Evolutionary conservation across 176 grass and related monocot species (phyloP), one percentile per base, ranked within the genome.

Genomic region (Poa pratensis): DNA sequence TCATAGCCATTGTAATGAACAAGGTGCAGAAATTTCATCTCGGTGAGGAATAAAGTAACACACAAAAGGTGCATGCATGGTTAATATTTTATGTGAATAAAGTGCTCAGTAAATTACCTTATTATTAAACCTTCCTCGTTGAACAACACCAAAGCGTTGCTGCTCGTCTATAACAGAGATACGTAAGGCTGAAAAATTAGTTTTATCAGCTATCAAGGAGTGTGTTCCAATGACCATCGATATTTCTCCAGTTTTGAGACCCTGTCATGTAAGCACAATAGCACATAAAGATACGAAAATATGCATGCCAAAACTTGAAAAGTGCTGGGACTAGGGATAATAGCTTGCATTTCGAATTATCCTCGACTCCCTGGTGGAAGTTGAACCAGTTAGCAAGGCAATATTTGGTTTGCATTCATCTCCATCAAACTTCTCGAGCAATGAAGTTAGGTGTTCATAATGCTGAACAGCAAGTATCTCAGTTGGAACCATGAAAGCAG

Each of bases 401-500:
- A 93, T 80, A 20, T 88, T 95, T 83, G 86, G 96, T 82, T 89
- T 98, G 55, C 82, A 75, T 77, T 85, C 83, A 61, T 82, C 81
- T 87, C 75, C 88, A 76, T 93, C 69, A 76, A 98, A 87, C 83
- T 92, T 88, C 66, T 95, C 89, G 69, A 98, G 80, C 78, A 98
- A 90, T 42, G 96, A 92, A 81, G 85, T 87, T 65, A 98, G 39
- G 57, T 87, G 91, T 73, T 94, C 72, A 83, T 94, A 98, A 78
- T 98, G 96, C 76, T 98, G 96, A 52, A 89, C 69, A 23, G 93
- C 96, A 67, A 98, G 96, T 76, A 95, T 65, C 80, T 98, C 96
- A 18, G 93, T 95, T 73, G 96, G 96, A 83, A 94, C 96, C 96
- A 98, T 98, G 78, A 97, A 93, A 83, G 95, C 95, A 85, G 91